Evolutionary conservation across 2,329 filamentous ascomycete genomes (phyloP).

Genomic region (Fusarium tricinctum): DNA sequence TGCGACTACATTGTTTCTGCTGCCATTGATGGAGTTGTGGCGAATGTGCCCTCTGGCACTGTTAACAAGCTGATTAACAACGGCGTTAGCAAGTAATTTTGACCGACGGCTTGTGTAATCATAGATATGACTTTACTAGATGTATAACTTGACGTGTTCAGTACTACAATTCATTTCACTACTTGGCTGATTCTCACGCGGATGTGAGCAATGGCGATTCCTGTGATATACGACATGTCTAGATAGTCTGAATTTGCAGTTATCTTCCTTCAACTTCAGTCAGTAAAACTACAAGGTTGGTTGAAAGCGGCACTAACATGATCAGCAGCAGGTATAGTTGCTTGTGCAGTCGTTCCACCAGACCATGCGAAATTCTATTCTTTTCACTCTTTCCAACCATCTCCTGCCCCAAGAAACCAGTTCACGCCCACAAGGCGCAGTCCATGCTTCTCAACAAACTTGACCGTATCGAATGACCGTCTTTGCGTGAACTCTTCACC

Average conservation of each 20-base stretch:
- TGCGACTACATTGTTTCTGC: constrained; percentile 41
- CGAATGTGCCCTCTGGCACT: constrained; percentile 25
- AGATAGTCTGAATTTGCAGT: not conserved
- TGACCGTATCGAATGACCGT: constrained; percentile 58
- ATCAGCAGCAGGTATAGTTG: not conserved
- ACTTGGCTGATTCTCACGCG: not conserved
- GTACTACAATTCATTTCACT: constrained; percentile 11
- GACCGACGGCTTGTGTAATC: not conserved
- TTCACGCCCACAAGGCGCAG: constrained; percentile 59
- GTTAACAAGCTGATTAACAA: constrained; percentile 45
- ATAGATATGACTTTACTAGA: constrained; percentile 12
- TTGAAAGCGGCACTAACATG: not conserved
- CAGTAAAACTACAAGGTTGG: not conserved
- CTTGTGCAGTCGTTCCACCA: not conserved
- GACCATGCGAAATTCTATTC: not conserved
- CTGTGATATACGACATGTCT: not conserved
- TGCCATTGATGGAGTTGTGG: constrained; percentile 31
- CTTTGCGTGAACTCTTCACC: constrained; percentile 63
- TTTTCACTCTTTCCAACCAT: constrained; percentile 56
- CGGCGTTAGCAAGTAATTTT: constrained; percentile 26
- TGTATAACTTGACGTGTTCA: constrained; percentile 27
- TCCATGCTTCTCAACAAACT: constrained; percentile 57
- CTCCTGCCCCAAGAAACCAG: constrained; percentile 63
- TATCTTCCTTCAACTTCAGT: not conserved
- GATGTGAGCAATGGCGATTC: not conserved